Evolutionary conservation across 371 early-diverging fungal species (phyloP).

Genomic region (Apophysomyces ossiformis): DNA sequence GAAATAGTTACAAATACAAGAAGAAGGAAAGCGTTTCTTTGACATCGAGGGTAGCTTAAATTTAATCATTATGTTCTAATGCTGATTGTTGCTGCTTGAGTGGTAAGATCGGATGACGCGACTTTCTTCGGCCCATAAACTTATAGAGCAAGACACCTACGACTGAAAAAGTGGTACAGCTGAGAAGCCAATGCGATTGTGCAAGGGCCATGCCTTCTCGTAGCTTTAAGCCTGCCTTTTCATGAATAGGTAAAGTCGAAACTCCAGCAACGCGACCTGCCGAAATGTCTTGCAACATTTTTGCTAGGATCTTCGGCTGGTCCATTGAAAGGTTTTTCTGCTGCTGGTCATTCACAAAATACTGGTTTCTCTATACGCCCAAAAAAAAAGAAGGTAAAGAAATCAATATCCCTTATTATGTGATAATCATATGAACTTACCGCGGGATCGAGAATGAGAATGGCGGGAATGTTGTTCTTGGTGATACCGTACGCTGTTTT

Average conservation of each 20-base stretch:
- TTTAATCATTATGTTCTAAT: conserved; percentile 7
- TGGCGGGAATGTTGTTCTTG: conserved; percentile 20
- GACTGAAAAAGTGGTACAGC: conserved; percentile 22
- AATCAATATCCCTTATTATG: too few species aligned
- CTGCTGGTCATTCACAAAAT: conserved; percentile 20
- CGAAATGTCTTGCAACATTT: conserved; percentile 18
- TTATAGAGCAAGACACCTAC: background rate
- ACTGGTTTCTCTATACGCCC: conserved; percentile 15
- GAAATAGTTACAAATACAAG: background rate
- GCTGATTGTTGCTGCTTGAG: background rate
- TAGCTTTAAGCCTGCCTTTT: conserved; percentile 19
- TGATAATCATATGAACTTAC: conserved; percentile 10
- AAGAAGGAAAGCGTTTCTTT: background rate
- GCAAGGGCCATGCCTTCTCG: conserved; percentile 18
- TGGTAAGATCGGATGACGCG: background rate
- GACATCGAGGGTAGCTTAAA: background rate
- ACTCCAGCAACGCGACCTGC: conserved; percentile 19
- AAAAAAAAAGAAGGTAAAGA: too few species aligned
- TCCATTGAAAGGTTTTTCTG: conserved; percentile 21
- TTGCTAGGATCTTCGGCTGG: conserved; percentile 17
- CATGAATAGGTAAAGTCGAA: conserved; percentile 23
- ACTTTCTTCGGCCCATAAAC: background rate
- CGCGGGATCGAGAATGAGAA: conserved; percentile 31
- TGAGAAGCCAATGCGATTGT: conserved; percentile 34
- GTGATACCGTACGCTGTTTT: conserved; percentile 21